Conservation (phyloP, 2,329 filamentous ascomycete species). For the Microsporum canis region DNA sequence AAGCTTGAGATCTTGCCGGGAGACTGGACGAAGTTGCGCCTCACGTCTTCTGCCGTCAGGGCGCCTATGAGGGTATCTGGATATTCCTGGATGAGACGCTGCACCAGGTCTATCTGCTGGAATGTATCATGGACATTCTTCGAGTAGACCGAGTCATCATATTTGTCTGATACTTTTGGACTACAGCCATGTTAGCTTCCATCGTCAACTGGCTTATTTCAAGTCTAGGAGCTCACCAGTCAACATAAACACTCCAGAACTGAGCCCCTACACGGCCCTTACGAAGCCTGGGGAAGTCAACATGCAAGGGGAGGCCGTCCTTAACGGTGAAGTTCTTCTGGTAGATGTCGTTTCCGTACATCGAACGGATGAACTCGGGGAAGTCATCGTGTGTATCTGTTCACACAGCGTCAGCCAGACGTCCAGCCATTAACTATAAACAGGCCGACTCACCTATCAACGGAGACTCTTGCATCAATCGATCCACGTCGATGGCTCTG, state of each 20-base stretch:
- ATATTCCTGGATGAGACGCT: constrained; percentile 52
- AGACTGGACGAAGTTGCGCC: constrained; percentile 54
- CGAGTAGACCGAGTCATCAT: constrained; percentile 17
- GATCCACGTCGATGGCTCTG: not conserved
- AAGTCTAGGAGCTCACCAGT: constrained; percentile 41
- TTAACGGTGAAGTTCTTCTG: constrained; percentile 58
- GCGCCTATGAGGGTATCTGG: constrained; percentile 48
- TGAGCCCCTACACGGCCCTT: constrained; percentile 58
- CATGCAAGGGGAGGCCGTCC: constrained; percentile 56
- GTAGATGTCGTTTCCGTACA: constrained; percentile 70
- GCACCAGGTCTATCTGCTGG: constrained; percentile 63
- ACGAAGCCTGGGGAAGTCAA: constrained; percentile 66
- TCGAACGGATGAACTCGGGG: constrained; percentile 55
- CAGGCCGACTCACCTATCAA: not conserved
- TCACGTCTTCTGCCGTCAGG: constrained; percentile 46
- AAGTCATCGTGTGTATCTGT: constrained; percentile 86
- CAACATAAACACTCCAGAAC: constrained; percentile 83
- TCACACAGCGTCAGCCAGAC: constrained; percentile 8
- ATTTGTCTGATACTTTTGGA: constrained; percentile 6
- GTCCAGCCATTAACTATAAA: not conserved
- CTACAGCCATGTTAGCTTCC: not conserved
- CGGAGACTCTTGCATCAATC: not conserved
- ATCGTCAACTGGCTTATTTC: constrained; percentile 7
- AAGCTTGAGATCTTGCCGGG: constrained; percentile 60
- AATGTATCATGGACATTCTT: constrained; percentile 55